Conservation (phyloP, 2,329 filamentous ascomycete species). For the Celoporthe dispersa region DNA sequence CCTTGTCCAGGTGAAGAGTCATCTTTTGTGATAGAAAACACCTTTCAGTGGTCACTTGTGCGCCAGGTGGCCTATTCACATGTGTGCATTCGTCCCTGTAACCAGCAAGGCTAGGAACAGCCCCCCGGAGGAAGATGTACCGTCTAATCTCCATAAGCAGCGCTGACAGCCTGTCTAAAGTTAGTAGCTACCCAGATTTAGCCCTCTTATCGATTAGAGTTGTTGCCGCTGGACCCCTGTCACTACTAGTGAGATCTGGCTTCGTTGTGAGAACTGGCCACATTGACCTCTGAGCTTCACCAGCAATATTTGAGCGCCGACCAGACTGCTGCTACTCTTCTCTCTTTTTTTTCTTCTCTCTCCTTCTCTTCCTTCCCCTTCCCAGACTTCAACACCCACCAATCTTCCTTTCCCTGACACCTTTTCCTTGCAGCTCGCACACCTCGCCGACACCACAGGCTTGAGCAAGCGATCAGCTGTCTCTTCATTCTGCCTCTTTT, state of each 20-base stretch:
- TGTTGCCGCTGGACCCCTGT: constrained; percentile 23
- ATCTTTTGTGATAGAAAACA: neutral
- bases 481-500: constrained; percentile 31
- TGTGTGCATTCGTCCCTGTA: constrained; percentile 7
- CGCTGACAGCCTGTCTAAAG: neutral
- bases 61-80: constrained; percentile 20
- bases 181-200: constrained; percentile 2
- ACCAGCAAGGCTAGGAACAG: neutral
- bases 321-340: constrained; percentile 4
- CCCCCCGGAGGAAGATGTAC: neutral
- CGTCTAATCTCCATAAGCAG: neutral
- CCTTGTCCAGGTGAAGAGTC: neutral
- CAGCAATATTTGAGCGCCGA: constrained; percentile 27
- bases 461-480: constrained; percentile 25
- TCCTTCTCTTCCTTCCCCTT: neutral
- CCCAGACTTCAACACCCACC: constrained; percentile 10
- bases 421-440: constrained; percentile 6
- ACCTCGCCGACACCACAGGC: constrained; percentile 23
- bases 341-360: neutral
- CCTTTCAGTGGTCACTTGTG: constrained; percentile 1
- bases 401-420: neutral
- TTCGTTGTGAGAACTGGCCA: constrained; percentile 29
- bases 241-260: constrained; percentile 29
- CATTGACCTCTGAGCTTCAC: constrained; percentile 29
- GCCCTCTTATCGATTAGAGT: constrained; percentile 18